Conservation (phyloP, 192 early-diverging fungal species). For the Funneliformis mosseae region DNA sequence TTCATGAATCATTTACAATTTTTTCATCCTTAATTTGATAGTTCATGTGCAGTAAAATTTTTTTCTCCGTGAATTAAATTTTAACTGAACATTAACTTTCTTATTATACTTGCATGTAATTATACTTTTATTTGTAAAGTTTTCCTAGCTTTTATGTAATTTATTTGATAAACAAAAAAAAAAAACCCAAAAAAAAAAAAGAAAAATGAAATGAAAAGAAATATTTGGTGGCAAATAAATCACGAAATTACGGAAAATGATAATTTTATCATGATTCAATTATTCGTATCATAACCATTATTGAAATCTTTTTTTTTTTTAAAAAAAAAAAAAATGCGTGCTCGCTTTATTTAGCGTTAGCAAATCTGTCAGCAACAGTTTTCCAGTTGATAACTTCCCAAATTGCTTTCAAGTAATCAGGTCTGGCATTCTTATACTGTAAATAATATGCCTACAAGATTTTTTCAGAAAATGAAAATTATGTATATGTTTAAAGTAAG, state of each 20-base stretch:
- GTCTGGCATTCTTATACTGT: conserved; percentile 96
- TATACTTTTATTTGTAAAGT: not conserved
- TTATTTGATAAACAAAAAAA: not conserved
- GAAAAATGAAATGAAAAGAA: no score
- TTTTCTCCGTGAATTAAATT: no score
- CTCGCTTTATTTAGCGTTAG: conserved; percentile 58
- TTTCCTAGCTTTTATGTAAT: not conserved
- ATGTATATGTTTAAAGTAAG: not conserved
- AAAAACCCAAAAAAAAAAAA: not conserved
- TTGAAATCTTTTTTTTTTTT: not conserved
- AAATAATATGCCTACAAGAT: conserved; percentile 82
- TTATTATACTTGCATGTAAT: not conserved
- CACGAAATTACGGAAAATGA: no score
- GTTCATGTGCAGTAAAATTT: no score
- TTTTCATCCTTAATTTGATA: no score
- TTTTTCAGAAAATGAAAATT: conserved; percentile 15
- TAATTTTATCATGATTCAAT: no score
- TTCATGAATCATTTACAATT: no score
- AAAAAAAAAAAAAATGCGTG: no score
- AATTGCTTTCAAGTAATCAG: conserved; percentile 93
- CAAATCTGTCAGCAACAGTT: conserved; percentile 85
- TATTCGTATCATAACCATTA: not conserved
- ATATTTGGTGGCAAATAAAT: no score
- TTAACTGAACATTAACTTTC: no score
- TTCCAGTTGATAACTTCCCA: conserved; percentile 99